A percentile compares a stretch with the other conserved stretches of the same genome.
Conservation (phyloP, 352 stramenopile genomes). For the Halophytophthora polymorphica region DNA sequence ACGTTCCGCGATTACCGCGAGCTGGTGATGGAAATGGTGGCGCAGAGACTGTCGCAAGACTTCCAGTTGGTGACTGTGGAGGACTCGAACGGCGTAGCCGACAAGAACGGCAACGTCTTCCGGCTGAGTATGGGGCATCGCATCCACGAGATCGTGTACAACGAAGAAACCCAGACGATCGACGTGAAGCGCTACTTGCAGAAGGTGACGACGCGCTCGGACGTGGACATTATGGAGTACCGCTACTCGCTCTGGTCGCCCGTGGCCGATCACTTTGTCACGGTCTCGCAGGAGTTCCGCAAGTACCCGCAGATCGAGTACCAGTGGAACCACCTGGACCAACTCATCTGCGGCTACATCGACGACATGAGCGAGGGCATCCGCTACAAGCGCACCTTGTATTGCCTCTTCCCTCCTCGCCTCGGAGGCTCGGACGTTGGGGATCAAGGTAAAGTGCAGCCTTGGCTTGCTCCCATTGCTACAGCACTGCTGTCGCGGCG, state of each 20-base stretch:
- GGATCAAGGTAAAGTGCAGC: conserved; percentile 28
- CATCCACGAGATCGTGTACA: conserved; percentile 87
- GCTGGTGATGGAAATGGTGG: conserved; percentile 84
- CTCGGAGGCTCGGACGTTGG: conserved; percentile 26
- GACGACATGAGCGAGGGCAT: conserved; percentile 85
- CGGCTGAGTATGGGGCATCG: conserved; percentile 85
- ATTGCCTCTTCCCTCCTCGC: conserved; percentile 62
- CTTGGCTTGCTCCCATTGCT: not conserved
- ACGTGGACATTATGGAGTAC: conserved; percentile 84
- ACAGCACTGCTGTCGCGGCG: not conserved
- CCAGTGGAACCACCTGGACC: conserved; percentile 84
- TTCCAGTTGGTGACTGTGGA: conserved; percentile 83
- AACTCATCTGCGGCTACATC: conserved; percentile 84
- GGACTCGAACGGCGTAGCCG: conserved; percentile 27
- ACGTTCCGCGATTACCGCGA: conserved; percentile 75
- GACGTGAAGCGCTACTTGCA: conserved; percentile 86
- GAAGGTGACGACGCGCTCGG: conserved; percentile 50
- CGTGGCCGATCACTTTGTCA: conserved; percentile 57
- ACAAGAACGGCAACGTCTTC: conserved; percentile 43
- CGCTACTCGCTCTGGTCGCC: conserved; percentile 78
- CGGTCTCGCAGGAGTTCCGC: conserved; percentile 74
- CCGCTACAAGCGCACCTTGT: conserved; percentile 77
- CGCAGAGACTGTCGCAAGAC: conserved; percentile 78
- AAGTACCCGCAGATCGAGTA: conserved; percentile 83
- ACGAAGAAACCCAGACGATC: conserved; percentile 81